Evolutionary conservation across 306 rosid species (phyloP).

Genomic region (Boehmeria nivea): DNA sequence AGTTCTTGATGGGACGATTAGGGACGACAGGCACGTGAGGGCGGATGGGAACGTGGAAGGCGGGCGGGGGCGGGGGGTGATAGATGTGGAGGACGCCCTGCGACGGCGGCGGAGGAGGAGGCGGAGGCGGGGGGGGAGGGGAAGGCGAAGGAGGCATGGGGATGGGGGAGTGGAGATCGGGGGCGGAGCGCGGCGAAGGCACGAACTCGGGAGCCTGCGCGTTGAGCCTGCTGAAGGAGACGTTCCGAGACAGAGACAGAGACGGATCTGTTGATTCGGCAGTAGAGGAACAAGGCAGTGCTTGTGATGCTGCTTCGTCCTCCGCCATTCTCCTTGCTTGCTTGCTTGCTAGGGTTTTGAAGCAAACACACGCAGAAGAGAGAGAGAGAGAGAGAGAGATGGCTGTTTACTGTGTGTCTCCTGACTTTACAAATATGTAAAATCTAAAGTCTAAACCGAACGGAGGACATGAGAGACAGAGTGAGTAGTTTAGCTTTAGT

Average conservation of each 20-base stretch:
- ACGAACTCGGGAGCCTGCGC: constrained; percentile 90
- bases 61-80: constrained; percentile 36
- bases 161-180: constrained; percentile 37
- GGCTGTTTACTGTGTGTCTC: too few species aligned
- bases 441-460: too few species aligned
- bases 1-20: constrained; percentile 10
- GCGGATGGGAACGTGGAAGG: constrained; percentile 42
- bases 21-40: constrained; percentile 21
- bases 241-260: constrained; percentile 36
- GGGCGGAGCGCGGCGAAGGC: constrained; percentile 38
- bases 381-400: too few species aligned
- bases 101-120: constrained; percentile 32
- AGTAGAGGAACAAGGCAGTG: too few species aligned
- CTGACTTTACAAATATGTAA: too few species aligned
- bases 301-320: too few species aligned
- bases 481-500: too few species aligned
- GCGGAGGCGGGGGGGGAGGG: constrained; percentile 37
- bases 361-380: too few species aligned
- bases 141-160: too few species aligned
- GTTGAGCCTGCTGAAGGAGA: constrained; percentile 77
- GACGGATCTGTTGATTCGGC: constrained; percentile 45
- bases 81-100: constrained; percentile 34
- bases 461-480: too few species aligned
- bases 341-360: too few species aligned
- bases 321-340: too few species aligned